These are phyloP conservation scores for Artemisia argyi DNA, from an alignment of 129 eudicot species.

Conservation along the genomic window DNA sequence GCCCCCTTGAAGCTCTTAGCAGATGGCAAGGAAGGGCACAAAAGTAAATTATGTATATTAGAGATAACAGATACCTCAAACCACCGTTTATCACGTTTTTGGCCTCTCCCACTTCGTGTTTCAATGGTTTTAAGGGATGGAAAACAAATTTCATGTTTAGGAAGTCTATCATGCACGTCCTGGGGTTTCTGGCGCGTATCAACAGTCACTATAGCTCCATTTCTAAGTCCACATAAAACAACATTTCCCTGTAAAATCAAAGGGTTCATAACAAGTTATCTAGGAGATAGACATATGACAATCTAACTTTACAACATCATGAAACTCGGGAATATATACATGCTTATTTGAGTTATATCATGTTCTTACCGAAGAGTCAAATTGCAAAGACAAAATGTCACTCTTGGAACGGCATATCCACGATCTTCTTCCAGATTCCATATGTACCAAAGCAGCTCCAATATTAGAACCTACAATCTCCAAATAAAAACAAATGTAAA, in stretches of 20 bases:
- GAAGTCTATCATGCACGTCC: conserved; percentile 35
- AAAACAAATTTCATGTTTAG: conserved; percentile 44
- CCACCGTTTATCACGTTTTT: conserved; percentile 39
- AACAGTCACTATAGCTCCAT: conserved; percentile 73
- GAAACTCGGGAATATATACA: background rate
- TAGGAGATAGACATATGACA: background rate
- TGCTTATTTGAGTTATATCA: background rate
- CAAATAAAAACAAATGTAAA: conserved; percentile 18
- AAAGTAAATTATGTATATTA: background rate
- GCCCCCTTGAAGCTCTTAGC: background rate
- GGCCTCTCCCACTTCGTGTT: conserved; percentile 30
- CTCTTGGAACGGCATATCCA: conserved; percentile 73
- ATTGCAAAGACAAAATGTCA: conserved; percentile 78
- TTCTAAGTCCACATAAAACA: conserved; percentile 83
- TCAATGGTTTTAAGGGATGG: conserved; percentile 30
- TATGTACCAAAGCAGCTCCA: conserved; percentile 69
- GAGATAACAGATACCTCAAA: conserved; percentile 47
- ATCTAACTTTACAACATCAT: background rate
- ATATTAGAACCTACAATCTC: conserved; percentile 59
- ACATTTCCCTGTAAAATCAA: conserved; percentile 46
- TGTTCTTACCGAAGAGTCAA: conserved; percentile 56
- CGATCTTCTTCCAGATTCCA: conserved; percentile 53
- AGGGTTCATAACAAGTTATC: background rate
- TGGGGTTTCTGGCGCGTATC: conserved; percentile 74
- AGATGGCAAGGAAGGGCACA: background rate